Evolutionary conservation across 2,329 filamentous ascomycete genomes (phyloP), one percentile per base, ranked within the genome.

Genomic region (Fusarium hainanense): DNA sequence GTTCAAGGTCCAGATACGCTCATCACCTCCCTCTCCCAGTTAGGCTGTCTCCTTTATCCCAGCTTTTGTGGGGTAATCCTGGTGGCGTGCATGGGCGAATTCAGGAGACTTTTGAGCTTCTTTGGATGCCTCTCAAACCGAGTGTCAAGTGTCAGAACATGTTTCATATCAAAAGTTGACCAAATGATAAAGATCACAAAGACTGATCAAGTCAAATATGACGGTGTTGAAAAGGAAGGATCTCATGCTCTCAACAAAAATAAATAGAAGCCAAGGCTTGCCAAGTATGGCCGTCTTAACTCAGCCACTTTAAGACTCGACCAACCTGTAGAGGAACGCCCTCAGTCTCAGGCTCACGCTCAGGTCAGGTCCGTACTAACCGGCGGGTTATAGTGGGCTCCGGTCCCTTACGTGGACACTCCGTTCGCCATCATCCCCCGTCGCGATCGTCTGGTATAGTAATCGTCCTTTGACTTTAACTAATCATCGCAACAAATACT

Each of bases 361-460:
- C 51, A 54, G 40, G 20, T 44, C 44, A 28, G 30, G 63, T 70
- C 68, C 68, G 63, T 68, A 68, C 67, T 70, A 68, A 56, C 63
- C 63, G 54, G 68, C 47, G 51, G 67, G 63, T 65, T 70, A 60
- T 70, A 57, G 67, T 56, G 54, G 54, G 28, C 41, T 56, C 66
- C 41, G 54, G 63, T 74, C 66, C 70, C 67, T 75, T 75, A 75
- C 73, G 73, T 75, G 73, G 73, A 75, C 73, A 74, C 65, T 75
- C 55, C 43, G 56, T 66, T 68, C 60, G 64, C 72, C 69, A 74
- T 70, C 71, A 52, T 62, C 54, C 65, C 63, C 58, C 61, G 64
- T 73, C 56, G 56, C 44, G 42, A 61, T 49, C 30, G 43, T 49
- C 67, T 68, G 51, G 63, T 54, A 51, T 68, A 56, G 63, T 50